Percentiles rank a stretch among this genome's conserved stretches.
These are phyloP conservation scores for Mycosphaerella sp. DNA, from an alignment of 2,329 filamentous ascomycete species.

Conservation along the genomic window DNA sequence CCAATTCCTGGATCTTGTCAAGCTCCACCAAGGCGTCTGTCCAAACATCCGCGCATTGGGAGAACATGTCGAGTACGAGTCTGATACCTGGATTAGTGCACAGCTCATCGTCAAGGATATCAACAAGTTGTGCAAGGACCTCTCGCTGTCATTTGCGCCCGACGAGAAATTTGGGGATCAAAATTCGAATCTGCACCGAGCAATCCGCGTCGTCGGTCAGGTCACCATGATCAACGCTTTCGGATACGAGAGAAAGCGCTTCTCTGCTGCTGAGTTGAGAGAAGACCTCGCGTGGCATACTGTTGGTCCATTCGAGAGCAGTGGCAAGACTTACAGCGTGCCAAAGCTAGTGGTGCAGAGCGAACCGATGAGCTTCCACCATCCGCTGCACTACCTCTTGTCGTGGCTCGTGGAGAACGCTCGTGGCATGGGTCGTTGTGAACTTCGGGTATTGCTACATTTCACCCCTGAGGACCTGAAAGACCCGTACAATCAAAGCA, in stretches of 20 bases:
- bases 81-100: constrained; percentile 95
- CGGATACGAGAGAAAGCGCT: constrained; percentile 79
- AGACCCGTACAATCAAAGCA: constrained; percentile 29
- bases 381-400: constrained; percentile 89
- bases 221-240: constrained; percentile 83
- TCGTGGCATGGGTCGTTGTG: constrained; percentile 62
- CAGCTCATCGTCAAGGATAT: constrained; percentile 92
- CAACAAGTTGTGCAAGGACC: constrained; percentile 81
- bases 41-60: constrained; percentile 87
- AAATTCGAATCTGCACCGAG: constrained; percentile 61
- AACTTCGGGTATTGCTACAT: constrained; percentile 61
- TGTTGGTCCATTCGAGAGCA: constrained; percentile 71
- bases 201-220: constrained; percentile 69
- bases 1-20: constrained; percentile 92
- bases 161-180: constrained; percentile 41
- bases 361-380: constrained; percentile 93
- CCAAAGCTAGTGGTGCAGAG: constrained; percentile 84
- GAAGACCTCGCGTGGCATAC: constrained; percentile 74
- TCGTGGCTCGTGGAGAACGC: constrained; percentile 94
- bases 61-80: constrained; percentile 97
- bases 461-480: constrained; percentile 67
- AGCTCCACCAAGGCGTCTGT: constrained; percentile 94
- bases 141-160: constrained; percentile 77
- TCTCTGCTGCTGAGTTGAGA: constrained; percentile 81
- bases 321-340: constrained; percentile 49